These are phyloP conservation scores for Trichoderma guizhouense DNA, from an alignment of 2,329 filamentous ascomycete species.

Conservation along the genomic window DNA sequence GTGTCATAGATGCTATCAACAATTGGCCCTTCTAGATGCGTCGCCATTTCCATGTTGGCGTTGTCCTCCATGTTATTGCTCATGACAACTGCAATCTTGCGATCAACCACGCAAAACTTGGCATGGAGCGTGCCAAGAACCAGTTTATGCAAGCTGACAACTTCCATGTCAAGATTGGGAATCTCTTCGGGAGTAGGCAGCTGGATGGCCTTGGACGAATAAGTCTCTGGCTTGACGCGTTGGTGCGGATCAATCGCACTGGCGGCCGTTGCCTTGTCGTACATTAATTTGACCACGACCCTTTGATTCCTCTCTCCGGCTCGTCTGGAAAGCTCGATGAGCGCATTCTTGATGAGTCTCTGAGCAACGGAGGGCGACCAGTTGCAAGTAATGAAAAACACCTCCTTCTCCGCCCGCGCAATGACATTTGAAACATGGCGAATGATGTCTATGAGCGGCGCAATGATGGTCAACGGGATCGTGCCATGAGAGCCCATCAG, in stretches of 20 bases:
- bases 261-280: constrained; percentile 65
- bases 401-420: constrained; percentile 66
- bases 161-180: constrained; percentile 67
- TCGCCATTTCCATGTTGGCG: constrained; percentile 79
- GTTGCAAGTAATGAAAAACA: constrained; percentile 72
- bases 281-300: constrained; percentile 70
- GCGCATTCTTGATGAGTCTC: constrained; percentile 62
- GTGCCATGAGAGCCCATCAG: constrained; percentile 56
- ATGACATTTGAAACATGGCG: constrained; percentile 76
- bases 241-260: constrained; percentile 66
- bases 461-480: constrained; percentile 65
- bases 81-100: constrained; percentile 65
- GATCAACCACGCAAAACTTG: constrained; percentile 75
- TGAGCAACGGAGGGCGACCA: constrained; percentile 70
- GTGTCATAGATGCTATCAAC: constrained; percentile 75
- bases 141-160: constrained; percentile 69
- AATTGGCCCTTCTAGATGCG: constrained; percentile 70
- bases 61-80: constrained; percentile 80
- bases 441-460: constrained; percentile 57
- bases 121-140: constrained; percentile 72
- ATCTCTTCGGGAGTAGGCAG: constrained; percentile 63
- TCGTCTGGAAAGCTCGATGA: constrained; percentile 65
- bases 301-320: constrained; percentile 55
- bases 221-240: constrained; percentile 54
- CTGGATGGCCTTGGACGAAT: constrained; percentile 54